Evolutionary conservation across 306 rosid genomes (phyloP), one percentile per base, ranked within the genome.

Genomic region (Corylus avellana): DNA sequence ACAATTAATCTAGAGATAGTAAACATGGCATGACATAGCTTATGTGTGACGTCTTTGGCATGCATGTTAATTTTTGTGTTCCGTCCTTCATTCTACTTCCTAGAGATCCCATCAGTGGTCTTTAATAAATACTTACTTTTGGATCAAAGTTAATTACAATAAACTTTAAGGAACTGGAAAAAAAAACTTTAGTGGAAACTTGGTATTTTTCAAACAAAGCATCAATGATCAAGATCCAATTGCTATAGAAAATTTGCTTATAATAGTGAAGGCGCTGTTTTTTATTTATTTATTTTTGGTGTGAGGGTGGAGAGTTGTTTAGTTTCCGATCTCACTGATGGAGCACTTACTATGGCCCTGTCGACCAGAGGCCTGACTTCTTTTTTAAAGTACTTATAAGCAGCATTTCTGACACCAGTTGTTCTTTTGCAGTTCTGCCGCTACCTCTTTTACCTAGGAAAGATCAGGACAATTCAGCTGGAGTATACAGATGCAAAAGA

Each of bases 401-500:
- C 48, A 72, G 47, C 67, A 48, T 35, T 57, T 70, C 56, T 87
- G 75, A 84, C 37, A 66, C 27, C 44, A 29, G 51, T 18, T 75
- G 22, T 75, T 79, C 57, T 70, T 2, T 59, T 85, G 72, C 90
- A 95, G 98, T 95, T 95, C 79, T 92, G 98, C 59, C 94, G 98
- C 10, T 95, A 95, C 84, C 97, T 95, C 53, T 93, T 92, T 83
- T 95, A 95, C 88, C 90, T 95, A 1, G 98, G 98, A 22, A 95
- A 95, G 87, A 95, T 95, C 78, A 90, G 98, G 68, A 95, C 98
- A 1, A 95, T 95, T 72, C 98, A 95, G 81, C 76, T 95, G 91
- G 98, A 95, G 89, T 95, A 95, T 74, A 95, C 98, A 12, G 98
- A 95, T 87, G 98, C 98, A 59, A 95, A 92, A 85, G 98, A 91